Conservation (phyloP, 805 yeast genomes). For the Wickerhamiella domercqiae region DNA sequence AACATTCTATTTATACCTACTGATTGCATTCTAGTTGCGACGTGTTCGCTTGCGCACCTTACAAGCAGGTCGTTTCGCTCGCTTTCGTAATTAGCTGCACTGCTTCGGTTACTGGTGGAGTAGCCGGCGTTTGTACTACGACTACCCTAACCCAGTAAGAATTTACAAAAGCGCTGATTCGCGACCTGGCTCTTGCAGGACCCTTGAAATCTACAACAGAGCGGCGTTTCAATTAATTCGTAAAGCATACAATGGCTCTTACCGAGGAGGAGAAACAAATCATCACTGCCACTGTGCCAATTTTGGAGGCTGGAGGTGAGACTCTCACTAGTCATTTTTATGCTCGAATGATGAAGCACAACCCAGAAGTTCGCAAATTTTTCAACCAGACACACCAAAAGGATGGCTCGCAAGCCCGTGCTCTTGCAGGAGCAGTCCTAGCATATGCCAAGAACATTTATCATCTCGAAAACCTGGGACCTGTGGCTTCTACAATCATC, state of each 20-base stretch:
- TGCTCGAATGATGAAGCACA: conserved; percentile 34
- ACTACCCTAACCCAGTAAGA: too few relatives aligned
- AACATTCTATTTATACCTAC: too few relatives aligned
- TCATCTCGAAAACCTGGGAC: conserved; percentile 36
- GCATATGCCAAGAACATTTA: conserved; percentile 47
- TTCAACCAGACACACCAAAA: conserved; percentile 48
- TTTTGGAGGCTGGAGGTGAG: conserved; percentile 40
- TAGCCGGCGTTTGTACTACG: too few relatives aligned
- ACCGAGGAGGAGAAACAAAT: conserved; percentile 6
- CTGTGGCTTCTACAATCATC: conserved; percentile 43
- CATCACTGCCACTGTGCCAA: conserved; percentile 30
- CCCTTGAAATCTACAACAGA: too few relatives aligned
- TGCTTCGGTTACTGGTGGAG: too few relatives aligned
- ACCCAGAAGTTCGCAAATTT: conserved; percentile 41
- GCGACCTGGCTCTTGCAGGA: too few relatives aligned
- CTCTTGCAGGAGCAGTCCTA: conserved; percentile 45
- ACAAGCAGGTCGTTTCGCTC: too few relatives aligned
- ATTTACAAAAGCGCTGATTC: too few relatives aligned
- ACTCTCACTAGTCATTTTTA: conserved; percentile 41
- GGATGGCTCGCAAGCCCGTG: conserved; percentile 42
- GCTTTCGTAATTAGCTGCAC: too few relatives aligned
- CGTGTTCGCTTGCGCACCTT: too few relatives aligned
- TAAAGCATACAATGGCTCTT: conserved; percentile 1
- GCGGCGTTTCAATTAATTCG: too few relatives aligned
- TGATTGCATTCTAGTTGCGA: too few relatives aligned